Conservation (phyloP, 2,329 filamentous ascomycete species). For the Fusarium sambucinum region DNA sequence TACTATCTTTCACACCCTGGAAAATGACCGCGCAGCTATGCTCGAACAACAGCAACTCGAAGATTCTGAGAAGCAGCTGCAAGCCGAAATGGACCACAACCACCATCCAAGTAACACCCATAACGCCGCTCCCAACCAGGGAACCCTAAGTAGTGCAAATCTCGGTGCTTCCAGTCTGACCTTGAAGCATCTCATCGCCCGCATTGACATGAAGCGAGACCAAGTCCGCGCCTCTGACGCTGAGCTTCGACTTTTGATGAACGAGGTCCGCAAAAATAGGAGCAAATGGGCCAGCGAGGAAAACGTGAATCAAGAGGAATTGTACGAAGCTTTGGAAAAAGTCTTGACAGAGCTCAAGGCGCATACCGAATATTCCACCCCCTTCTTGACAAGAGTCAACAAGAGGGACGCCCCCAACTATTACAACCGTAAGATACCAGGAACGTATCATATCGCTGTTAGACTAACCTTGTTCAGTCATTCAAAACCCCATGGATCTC, state of each 20-base stretch:
- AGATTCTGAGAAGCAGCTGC: constrained; percentile 94
- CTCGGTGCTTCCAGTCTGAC: constrained; percentile 95
- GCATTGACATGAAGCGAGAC: constrained; percentile 92
- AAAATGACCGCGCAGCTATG: constrained; percentile 97
- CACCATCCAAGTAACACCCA: constrained; percentile 64
- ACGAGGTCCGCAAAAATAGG: constrained; percentile 95
- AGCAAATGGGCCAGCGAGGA: constrained; percentile 99
- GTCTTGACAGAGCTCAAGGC: constrained; percentile 97
- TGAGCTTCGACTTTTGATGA: constrained; percentile 91
- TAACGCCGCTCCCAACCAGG: constrained; percentile 75
- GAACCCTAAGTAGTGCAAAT: constrained; percentile 92
- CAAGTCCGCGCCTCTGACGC: constrained; percentile 92
- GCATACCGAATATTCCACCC: constrained; percentile 96
- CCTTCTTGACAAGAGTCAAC: constrained; percentile 93
- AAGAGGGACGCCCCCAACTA: constrained; percentile 98
- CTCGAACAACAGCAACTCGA: constrained; percentile 96
- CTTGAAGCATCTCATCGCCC: constrained; percentile 94
- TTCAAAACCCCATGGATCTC: constrained; percentile 98
- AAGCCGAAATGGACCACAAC: constrained; percentile 89
- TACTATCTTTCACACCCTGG: constrained; percentile 92
- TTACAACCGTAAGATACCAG: constrained; percentile 76
- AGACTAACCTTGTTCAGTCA: constrained; percentile 67
- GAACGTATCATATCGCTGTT: not conserved
- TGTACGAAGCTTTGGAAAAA: constrained; percentile 97
- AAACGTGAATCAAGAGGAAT: constrained; percentile 95